Base-by-base conservation (phyloP, 257 asterid genomes). In the Eucommia ulmoides region DNA sequence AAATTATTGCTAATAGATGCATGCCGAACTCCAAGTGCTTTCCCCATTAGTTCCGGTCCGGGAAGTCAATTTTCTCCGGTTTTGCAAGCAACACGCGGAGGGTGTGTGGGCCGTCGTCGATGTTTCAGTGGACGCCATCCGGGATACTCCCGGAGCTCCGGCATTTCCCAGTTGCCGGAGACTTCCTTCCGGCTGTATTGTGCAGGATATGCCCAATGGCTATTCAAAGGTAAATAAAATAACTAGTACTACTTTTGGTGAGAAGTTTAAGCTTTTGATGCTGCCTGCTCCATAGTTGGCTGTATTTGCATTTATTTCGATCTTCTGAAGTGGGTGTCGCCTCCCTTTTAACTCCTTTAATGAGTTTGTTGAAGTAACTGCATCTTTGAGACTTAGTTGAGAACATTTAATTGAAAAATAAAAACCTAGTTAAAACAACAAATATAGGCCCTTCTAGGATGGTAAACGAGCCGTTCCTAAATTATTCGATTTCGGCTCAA, bases 31-130 rank as follows among this genome's bases (percentile, higher is more conserved):
- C 2, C 99, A 91, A 87, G 94, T 83, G 9, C 73, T 91, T 33
- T 81, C 99, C 0, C 99, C 99, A 3, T 41, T 91, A 50, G 97
- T 91, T 0, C 99, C 97, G 18, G 86, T 81, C 8, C 68, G 99
- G 3, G 92, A 79, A 67, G 87, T 91, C n/a, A 76, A 60, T 44
- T 86, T 91, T 60, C 93, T 91, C 61, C 88, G 99, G 29, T 86
- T 79, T 73, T 86, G 96, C 79, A 91, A 91, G 81, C 95, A 86
- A 56, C 96, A 83, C 26, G 93, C 88, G 0, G 99, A 83, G 54
- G 99, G 99, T 0, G 81, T 77, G 23, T 91, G 99, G 98, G 97
- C 89, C 0, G 89, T 91, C 0, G 99, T 83, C 5, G 99, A 91
- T 51, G 87, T 91, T 46, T 91, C 96, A 0, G 33, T 86, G 8